phyloP scores from a whole-genome alignment of 352 stramenopile genomes.

The Phytopythium litorale region DNA sequence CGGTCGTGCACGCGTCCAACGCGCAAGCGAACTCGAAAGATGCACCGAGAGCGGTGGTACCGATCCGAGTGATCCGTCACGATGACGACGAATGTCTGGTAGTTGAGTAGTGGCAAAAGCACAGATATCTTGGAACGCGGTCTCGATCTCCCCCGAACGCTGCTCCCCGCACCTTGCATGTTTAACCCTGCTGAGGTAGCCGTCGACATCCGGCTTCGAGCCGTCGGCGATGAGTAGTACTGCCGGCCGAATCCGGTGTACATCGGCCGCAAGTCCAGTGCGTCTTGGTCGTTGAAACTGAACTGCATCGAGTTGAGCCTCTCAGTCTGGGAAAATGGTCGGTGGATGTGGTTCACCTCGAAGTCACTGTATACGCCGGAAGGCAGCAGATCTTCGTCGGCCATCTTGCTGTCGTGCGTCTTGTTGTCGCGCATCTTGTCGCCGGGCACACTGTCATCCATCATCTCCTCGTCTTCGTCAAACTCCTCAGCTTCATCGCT shows the following conservation, averaged over 20 bases:
- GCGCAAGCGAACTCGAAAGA: constrained; percentile 67
- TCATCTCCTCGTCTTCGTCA: constrained; percentile 24
- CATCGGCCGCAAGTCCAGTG: constrained; percentile 51
- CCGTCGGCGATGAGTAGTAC: constrained; percentile 41
- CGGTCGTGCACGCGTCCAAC: constrained; percentile 69
- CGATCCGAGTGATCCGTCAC: constrained; percentile 37
- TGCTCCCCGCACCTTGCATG: constrained; percentile 28
- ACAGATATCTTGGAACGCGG: constrained; percentile 38
- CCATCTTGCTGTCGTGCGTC: constrained; percentile 8
- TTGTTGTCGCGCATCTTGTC: too few relatives aligned
- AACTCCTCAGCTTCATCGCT: constrained; percentile 28
- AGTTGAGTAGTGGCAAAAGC: constrained; percentile 65
- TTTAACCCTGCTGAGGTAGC: constrained; percentile 55
- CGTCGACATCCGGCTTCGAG: constrained; percentile 65
- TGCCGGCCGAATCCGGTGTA: constrained; percentile 57
- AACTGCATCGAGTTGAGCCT: constrained; percentile 66
- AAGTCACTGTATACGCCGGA: constrained; percentile 18
- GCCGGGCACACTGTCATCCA: constrained; percentile 24
- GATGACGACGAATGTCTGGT: constrained; percentile 68
- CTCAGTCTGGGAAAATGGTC: constrained; percentile 40
- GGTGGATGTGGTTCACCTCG: constrained; percentile 23
- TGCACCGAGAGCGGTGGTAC: constrained; percentile 31
- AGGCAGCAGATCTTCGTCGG: constrained; percentile 18
- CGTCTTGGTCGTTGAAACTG: constrained; percentile 50
- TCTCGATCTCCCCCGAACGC: constrained; percentile 12